These are phyloP conservation scores for Oryza australiensis DNA, from an alignment of 176 grass and related monocot genomes.

Conservation along the genomic window DNA sequence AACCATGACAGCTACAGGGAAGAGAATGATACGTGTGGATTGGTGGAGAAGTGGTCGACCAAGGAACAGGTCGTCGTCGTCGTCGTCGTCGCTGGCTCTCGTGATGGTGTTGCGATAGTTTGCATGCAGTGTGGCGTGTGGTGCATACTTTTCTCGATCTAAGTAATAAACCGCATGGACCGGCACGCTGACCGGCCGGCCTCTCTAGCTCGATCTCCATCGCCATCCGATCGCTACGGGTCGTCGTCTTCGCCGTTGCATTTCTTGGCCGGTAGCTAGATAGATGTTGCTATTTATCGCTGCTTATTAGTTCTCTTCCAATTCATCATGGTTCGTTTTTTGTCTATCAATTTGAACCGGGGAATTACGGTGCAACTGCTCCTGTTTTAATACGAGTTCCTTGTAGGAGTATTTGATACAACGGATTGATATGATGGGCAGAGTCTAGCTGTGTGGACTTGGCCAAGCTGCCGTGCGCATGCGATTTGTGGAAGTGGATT, in stretches of 20 bases:
- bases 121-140: too few relatives aligned
- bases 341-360: neutral
- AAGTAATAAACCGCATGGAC: conserved; percentile 11
- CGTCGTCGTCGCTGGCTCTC: neutral
- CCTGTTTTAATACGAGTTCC: neutral
- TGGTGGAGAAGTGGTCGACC: neutral
- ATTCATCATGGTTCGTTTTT: too few relatives aligned
- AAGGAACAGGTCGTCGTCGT: neutral
- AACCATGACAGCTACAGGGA: neutral
- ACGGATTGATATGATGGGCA: too few relatives aligned
- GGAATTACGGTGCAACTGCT: neutral
- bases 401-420: too few relatives aligned
- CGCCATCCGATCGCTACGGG: neutral
- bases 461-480: neutral
- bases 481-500: neutral
- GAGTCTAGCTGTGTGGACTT: neutral
- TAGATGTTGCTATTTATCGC: neutral
- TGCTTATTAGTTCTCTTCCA: too few relatives aligned
- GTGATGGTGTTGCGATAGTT: neutral
- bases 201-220: neutral
- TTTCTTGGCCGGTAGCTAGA: neutral
- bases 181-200: neutral
- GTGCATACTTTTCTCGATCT: neutral
- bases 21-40: neutral
- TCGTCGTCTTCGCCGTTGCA: neutral